Base-by-base conservation (phyloP, 2,329 filamentous ascomycete genomes). In the Penicillium freii region DNA sequence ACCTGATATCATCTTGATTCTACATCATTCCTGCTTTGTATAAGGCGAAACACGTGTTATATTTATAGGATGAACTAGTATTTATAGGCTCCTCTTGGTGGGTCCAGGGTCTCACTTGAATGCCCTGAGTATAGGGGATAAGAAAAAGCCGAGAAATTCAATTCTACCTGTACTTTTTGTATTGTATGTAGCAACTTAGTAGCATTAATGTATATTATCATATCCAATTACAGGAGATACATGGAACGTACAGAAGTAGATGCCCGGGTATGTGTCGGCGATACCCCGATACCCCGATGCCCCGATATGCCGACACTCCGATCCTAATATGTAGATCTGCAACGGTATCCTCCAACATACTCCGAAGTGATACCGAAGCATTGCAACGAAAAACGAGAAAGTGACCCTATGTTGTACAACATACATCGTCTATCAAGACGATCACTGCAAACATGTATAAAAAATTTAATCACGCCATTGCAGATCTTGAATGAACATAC, bases 81-180 rank as follows among this genome's bases (percentile, higher is more conserved):
- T 49, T 49, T 54, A 52, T 52, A 56, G 25, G 11, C 17, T 34
- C 49, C 27, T 50, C 46, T 27, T 1, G 6, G 63, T 65, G 63
- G 63, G 60, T 65, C 58, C 62, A 65, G 62, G 60, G 58, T 65
- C 62, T 62, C 49, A 56, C 47, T 31, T 38, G 34, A 42, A 27
- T 17, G 33, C 3, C 15, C 6, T 15, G 11, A 13, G 31, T 17
- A 34, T 34, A 34, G 19, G 29, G 4, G 13, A 34, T 23, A 15
- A 21, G 44, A 17, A 31, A 31, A 29, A 19, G 10, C 17, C 5
- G 5, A 23, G 39, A 15, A 42, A 23, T 23, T 44, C 1, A 33
- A 33, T 33, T 33, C 5, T 33, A 15, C 11, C 15, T 33, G 31
- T 33, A 33, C 31, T 33, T 33, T 13, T 4, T 6, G 25, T 9